Evolutionary conservation across 345 rosid species (phyloP).

Genomic region (Citrus reticulata): DNA sequence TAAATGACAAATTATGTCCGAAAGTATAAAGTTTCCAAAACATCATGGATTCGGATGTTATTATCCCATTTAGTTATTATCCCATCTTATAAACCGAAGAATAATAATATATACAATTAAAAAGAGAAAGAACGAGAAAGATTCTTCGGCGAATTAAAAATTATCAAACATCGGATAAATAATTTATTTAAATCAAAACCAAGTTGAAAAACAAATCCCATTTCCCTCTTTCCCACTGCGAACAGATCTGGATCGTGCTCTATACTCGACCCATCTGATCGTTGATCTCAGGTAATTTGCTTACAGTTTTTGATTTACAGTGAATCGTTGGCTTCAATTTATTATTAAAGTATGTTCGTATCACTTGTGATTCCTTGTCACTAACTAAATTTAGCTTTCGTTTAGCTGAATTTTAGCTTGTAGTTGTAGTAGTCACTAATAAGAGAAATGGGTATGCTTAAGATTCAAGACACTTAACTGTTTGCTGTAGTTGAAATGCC

Average conservation of each 20-base stretch:
- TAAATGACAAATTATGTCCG: too few relatives aligned
- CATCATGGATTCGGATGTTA: too few relatives aligned
- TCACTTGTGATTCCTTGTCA: background rate
- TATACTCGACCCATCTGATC: background rate
- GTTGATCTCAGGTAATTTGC: slow-evolving; percentile 13
- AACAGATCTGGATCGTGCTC: slow-evolving; percentile 29
- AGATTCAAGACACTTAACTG: background rate
- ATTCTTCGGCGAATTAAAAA: background rate
- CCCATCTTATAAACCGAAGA: background rate
- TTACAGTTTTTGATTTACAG: background rate
- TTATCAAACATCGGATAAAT: background rate
- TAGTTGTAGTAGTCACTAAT: background rate
- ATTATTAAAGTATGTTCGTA: background rate
- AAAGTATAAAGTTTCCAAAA: too few relatives aligned
- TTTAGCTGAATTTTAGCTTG: background rate
- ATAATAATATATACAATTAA: background rate
- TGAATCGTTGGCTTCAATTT: background rate
- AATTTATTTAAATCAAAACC: background rate
- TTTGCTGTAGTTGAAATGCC: background rate
- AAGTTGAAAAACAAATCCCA: background rate
- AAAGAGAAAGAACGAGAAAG: background rate
- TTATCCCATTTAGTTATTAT: background rate
- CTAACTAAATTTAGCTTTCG: too few relatives aligned
- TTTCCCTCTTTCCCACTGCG: background rate
- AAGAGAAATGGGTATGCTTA: background rate